Evolutionary conservation across 2,329 filamentous ascomycete species (phyloP), one percentile per base, ranked within the genome.

Genomic region (Penicillium crustosum): DNA sequence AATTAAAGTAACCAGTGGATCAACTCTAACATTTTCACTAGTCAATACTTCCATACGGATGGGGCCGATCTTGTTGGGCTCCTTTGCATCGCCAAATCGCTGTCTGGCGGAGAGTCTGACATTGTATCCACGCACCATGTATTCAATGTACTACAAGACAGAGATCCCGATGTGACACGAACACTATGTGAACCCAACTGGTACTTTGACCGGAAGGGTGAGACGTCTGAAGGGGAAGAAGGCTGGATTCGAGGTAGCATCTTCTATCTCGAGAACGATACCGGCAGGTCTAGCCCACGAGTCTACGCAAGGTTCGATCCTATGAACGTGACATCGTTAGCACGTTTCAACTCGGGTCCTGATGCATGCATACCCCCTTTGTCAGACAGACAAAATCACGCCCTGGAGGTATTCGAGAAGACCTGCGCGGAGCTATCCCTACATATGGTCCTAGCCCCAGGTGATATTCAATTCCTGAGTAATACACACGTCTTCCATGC

Each of bases 161-260:
- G 92, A 70, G 81, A 89, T 42, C 90, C 90, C 0, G 90, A 93
- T 67, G 88, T 94, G 1, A 87, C 89, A 1, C 84, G 89, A 71
- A 80, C 86, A 6, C 78, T 94, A 53, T 87, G 88, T 1, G 77
- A 86, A 71, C 90, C 90, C 0, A 84, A 90, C 61, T 95, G 91
- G 91, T 93, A 94, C 77, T 93, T 94, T 73, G 91, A 94, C 76
- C 87, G 91, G 57, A 95, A 95, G 77, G 91, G 91, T 10, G 91
- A 94, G 78, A 83, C 83, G 2, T 89, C 86, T 13, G 77, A 81
- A n/a, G 90, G 89, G 17, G 82, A 94, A 73, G 84, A 92, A 59
- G 84, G 85, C 57, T 93, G 86, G 77, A 89, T 90, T 66, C 80
- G 82, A 42, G 84, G 87, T 44, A 81, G 84, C 15, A 83, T 94